Conservation (phyloP, 73 alveolate genomes). For the Tetrahymena malaccensis region DNA sequence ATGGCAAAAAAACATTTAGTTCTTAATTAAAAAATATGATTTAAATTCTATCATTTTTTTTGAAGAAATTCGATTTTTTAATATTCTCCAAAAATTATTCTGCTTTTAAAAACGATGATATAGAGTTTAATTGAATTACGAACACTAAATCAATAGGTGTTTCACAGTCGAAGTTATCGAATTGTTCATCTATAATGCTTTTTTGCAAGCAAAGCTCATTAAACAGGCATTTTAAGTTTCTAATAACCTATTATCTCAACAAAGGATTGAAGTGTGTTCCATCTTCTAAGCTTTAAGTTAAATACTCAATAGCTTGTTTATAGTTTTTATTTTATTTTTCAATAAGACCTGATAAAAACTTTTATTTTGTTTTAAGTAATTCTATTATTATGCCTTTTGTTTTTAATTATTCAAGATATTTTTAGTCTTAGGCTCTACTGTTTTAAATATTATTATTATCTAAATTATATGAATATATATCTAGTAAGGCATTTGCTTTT, state of each 20-base stretch:
- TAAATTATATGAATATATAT: no score
- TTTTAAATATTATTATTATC: no score
- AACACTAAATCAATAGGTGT: background rate
- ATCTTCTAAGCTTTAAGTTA: background rate
- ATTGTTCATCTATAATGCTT: background rate
- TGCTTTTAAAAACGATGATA: background rate
- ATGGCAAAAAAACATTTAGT: background rate
- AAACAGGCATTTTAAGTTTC: background rate
- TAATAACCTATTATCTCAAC: background rate
- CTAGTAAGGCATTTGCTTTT: background rate
- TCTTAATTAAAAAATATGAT: background rate
- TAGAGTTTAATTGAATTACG: background rate
- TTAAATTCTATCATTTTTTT: background rate
- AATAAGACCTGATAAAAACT: background rate
- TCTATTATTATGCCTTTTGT: background rate
- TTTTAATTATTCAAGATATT: background rate
- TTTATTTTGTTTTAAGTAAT: background rate
- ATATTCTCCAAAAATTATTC: background rate
- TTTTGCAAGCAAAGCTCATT: background rate
- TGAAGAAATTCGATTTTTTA: background rate
- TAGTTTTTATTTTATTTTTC: background rate
- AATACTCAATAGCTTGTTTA: background rate
- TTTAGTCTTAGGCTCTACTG: background rate
- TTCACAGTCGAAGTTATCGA: background rate
- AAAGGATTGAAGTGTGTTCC: background rate